Evolutionary conservation across 805 yeast genomes (phyloP), one percentile per base, ranked within the genome.

Genomic region (Lipomyces yamadae): DNA sequence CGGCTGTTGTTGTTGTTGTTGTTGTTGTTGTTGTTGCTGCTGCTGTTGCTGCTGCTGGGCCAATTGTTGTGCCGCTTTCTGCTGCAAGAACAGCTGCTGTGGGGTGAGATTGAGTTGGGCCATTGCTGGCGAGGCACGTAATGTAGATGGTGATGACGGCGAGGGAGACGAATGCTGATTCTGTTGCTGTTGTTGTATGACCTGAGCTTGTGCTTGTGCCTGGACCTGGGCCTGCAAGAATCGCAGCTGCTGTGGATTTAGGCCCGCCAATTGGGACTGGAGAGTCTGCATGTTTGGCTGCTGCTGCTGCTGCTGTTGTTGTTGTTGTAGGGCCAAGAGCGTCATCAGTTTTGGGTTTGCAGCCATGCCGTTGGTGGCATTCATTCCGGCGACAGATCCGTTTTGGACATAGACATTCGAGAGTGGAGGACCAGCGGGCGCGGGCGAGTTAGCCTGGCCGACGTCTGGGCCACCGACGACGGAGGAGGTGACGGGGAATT

Each of bases 161-260:
- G 42, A 56, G 42, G 55, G 60, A 56, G 52, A 58, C n/a, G 58
- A 59, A 59, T 59, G 62, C 42, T 56, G 66, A 18, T 42, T 45
- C 53, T 58, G 63, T 11, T 60, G 61, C n/a, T 60, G 63, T 24
- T 54, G 61, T 18, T 65, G 62, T 35, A 56, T 62, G 11, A 11
- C 45, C 52, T 63, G 67, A 30, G 42, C 62, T 33, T 56, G 64
- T 24, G 42, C 63, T 37, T 58, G 64, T 32, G 60, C 48, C 42
- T 69, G 66, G 32, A 56, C 53, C 11, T 63, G 70, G 42, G 62
- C 45, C 35, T 50, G 60, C 48, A 55, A 18, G 34, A 42, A 11
- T 34, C 35, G 68, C 37, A 56, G 24, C 37, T 53, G 63, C 32
- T 56, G 61, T 1, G 61, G 50, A 39, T 42, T 54, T 2, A 32